Percentiles rank a stretch among this genome's conserved stretches.
These are phyloP conservation scores for Parastagonospora avenae DNA, from an alignment of 2,329 filamentous ascomycete genomes.

Conservation along the genomic window DNA sequence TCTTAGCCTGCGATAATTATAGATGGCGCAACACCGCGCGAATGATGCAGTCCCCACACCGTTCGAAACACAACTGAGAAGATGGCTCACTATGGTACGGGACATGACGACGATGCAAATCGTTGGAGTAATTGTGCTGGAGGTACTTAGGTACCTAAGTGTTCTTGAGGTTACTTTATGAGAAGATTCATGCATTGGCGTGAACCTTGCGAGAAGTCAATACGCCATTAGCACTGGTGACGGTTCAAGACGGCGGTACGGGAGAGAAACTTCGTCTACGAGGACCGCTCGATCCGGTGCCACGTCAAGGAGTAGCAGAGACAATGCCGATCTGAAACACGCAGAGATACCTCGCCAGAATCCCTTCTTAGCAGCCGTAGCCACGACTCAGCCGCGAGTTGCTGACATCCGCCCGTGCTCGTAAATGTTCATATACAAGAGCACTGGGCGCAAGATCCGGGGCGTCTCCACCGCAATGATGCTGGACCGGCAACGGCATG, in stretches of 20 bases:
- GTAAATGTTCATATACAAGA: constrained; percentile 15
- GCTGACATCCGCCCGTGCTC: constrained; percentile 19
- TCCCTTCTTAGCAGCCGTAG: constrained; percentile 17
- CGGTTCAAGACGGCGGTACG: constrained; percentile 9
- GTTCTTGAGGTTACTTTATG: no score
- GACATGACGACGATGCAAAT: constrained; percentile 2
- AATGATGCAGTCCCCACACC: constrained; percentile 7
- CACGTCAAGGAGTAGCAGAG: constrained; percentile 18
- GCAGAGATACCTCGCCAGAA: constrained; percentile 8
- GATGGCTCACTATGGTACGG: constrained; percentile 3
- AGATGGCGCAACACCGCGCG: constrained; percentile 6
- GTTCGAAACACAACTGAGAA: constrained; percentile 8
- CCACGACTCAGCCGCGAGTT: constrained; percentile 31
- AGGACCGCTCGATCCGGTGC: constrained; percentile 14
- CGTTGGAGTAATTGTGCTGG: no score
- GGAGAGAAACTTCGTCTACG: constrained; percentile 9
- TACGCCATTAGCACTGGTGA: constrained; percentile 7
- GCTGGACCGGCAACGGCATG: constrained; percentile 4
- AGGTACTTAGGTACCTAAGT: no score
- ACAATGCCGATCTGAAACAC: constrained; percentile 13
- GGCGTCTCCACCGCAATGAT: constrained; percentile 19
- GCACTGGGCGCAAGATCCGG: constrained; percentile 12
- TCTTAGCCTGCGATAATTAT: constrained; percentile 9
- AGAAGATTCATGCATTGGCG: constrained; percentile 4
- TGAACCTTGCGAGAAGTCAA: constrained; percentile 16